A percentile compares a stretch with the other conserved stretches of the same genome.
Conservation (phyloP, 306 rosid species). For the Neltuma alba region DNA sequence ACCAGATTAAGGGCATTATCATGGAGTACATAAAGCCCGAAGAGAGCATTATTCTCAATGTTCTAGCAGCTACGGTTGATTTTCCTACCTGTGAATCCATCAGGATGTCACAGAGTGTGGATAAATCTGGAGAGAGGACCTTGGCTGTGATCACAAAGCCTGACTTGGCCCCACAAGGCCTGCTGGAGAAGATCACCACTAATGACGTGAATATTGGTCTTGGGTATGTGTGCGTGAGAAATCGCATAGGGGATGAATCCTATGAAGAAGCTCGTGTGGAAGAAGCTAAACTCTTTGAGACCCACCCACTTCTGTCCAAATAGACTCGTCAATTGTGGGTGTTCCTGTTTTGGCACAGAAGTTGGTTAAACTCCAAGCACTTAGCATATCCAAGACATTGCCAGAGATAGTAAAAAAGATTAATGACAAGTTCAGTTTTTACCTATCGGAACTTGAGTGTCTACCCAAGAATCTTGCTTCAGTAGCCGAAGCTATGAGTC, state of each 20-base stretch:
- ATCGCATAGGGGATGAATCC: slow-evolving; percentile 40
- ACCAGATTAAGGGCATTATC: slow-evolving; percentile 38
- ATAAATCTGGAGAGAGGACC: slow-evolving; percentile 48
- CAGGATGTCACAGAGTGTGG: slow-evolving; percentile 50
- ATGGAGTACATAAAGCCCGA: slow-evolving; percentile 49
- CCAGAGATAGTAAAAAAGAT: slow-evolving; percentile 39
- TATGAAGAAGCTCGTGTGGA: slow-evolving; percentile 41
- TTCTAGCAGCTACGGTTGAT: slow-evolving; percentile 46
- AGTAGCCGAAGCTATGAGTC: slow-evolving; percentile 31
- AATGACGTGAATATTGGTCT: slow-evolving; percentile 53
- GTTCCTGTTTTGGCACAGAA: slow-evolving; percentile 44
- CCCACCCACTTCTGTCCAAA: slow-evolving; percentile 38
- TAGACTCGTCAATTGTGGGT: slow-evolving; percentile 47
- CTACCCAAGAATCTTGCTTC: slow-evolving; percentile 37
- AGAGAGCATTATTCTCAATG: slow-evolving; percentile 48
- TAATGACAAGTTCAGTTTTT: slow-evolving; percentile 26
- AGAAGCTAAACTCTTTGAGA: slow-evolving; percentile 36
- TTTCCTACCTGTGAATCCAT: slow-evolving; percentile 53
- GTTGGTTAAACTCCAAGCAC: slow-evolving; percentile 41
- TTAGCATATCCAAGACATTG: slow-evolving; percentile 30
- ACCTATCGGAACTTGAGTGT: slow-evolving; percentile 9
- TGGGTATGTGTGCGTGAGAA: slow-evolving; percentile 51
- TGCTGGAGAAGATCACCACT: slow-evolving; percentile 43
- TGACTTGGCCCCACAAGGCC: slow-evolving; percentile 46
- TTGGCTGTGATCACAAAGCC: slow-evolving; percentile 49